These are phyloP conservation scores for Podila horticola DNA, from an alignment of 192 early-diverging fungal species.

Conservation along the genomic window DNA sequence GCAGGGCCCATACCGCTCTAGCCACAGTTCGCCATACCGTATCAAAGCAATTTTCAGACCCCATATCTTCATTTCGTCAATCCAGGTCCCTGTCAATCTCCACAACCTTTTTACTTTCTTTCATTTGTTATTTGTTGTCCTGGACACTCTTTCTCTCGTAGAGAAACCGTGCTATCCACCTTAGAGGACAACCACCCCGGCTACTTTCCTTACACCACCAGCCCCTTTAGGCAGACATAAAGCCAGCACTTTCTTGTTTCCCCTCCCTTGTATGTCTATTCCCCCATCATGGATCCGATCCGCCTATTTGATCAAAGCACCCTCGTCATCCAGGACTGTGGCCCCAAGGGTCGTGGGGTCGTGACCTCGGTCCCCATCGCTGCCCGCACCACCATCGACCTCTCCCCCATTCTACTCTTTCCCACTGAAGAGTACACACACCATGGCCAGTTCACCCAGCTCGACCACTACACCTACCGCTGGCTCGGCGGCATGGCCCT, in stretches of 20 bases:
- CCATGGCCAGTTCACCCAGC: conserved; percentile 66
- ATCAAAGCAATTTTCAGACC: no score
- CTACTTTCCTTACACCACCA: not conserved
- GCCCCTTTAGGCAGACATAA: not conserved
- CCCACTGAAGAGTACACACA: conserved; percentile 58
- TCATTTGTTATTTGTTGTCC: no score
- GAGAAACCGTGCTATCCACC: no score
- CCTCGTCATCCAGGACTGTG: conserved; percentile 61
- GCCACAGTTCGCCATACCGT: no score
- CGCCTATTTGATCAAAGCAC: conserved; percentile 29
- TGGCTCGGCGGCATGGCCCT: conserved; percentile 70
- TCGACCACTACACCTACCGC: conserved; percentile 75
- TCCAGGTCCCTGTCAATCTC: no score
- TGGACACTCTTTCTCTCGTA: no score
- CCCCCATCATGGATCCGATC: conserved; percentile 29
- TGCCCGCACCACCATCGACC: conserved; percentile 58
- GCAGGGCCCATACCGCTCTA: no score
- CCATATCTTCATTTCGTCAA: no score
- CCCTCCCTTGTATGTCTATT: not conserved
- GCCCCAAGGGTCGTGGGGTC: conserved; percentile 67
- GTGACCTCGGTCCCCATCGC: conserved; percentile 55
- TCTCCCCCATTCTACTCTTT: conserved; percentile 70
- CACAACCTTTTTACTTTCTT: no score
- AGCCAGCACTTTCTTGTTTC: not conserved
- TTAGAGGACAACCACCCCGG: no score